Conservation (phyloP, 495 filamentous ascomycete genomes). For the Pyronema omphalodes region DNA sequence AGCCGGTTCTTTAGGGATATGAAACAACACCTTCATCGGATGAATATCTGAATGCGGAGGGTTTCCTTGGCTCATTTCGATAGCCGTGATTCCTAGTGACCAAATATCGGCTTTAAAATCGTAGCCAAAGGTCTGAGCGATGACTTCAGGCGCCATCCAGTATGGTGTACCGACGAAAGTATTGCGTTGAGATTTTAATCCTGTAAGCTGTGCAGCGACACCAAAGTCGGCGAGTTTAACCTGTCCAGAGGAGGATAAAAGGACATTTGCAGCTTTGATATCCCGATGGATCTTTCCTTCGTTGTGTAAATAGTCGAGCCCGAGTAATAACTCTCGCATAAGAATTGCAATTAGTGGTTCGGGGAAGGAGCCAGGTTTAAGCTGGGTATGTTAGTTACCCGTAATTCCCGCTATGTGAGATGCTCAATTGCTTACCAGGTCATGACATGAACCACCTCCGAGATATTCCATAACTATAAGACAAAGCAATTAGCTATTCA, state of each 20-base stretch:
- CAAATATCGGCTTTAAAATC: conserved; percentile 98
- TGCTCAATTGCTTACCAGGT: conserved; percentile 50
- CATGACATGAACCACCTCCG: conserved; percentile 23
- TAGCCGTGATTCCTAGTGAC: conserved; percentile 94
- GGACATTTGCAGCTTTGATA: conserved; percentile 90
- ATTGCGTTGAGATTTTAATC: conserved; percentile 99
- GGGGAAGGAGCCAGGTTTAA: conserved; percentile 80
- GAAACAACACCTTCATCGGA: conserved; percentile 95
- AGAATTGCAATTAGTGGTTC: conserved; percentile 95
- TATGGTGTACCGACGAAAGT: conserved; percentile 97
- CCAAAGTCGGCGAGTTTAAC: conserved; percentile 97
- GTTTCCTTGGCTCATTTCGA: conserved; percentile 83
- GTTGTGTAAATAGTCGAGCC: conserved; percentile 78
- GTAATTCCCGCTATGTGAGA: conserved; percentile 31
- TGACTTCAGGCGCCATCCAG: conserved; percentile 99
- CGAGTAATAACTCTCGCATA: conserved; percentile 69
- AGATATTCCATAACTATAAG: conserved; percentile 23
- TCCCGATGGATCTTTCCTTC: conserved; percentile 95
- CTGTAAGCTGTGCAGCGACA: conserved; percentile 88
- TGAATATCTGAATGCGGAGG: conserved; percentile 94
- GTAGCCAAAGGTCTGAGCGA: conserved; percentile 83
- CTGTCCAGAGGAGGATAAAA: conserved; percentile 73
- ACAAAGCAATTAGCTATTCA: background rate
- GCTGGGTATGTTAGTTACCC: conserved; percentile 11
- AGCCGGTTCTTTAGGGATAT: conserved; percentile 88